phyloP scores from a whole-genome alignment of 306 rosid species.

The Quercus wislizeni region DNA sequence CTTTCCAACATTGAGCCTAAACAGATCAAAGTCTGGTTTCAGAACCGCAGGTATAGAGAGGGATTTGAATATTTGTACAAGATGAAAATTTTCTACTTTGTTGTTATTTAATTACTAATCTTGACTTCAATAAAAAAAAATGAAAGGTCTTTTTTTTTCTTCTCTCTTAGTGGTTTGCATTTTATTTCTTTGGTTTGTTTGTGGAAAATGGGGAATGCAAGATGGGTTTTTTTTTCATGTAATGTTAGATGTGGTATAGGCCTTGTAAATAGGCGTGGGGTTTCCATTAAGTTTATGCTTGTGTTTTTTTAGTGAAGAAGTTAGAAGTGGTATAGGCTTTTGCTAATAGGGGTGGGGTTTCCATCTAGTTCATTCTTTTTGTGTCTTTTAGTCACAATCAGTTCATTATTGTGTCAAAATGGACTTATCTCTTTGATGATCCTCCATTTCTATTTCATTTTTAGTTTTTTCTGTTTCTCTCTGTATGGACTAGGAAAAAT shows the following conservation, averaged over 20 bases:
- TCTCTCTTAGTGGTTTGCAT: background rate
- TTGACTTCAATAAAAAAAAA: background rate
- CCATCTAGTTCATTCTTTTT: background rate
- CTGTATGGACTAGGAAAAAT: background rate
- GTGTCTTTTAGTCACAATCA: background rate
- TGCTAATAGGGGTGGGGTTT: background rate
- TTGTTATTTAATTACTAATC: background rate
- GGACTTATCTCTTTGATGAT: background rate
- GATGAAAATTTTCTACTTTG: background rate
- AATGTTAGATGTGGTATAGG: background rate
- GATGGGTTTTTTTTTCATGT: background rate
- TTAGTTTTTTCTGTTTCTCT: background rate
- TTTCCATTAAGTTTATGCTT: background rate
- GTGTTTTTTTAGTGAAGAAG: background rate
- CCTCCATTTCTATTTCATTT: background rate
- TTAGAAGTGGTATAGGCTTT: background rate
- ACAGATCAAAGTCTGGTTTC: constrained; percentile 99
- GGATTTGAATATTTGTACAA: background rate
- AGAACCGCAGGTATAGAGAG: constrained; percentile 74
- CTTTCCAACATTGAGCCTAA: constrained; percentile 89
- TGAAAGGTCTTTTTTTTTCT: no score
- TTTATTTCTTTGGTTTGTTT: background rate
- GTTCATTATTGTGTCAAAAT: background rate
- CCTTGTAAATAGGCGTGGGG: background rate
- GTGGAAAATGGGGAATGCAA: background rate